A percentile compares a stretch with the other conserved stretches of the same genome.
Conservation (phyloP, 176 grass and related monocot species). For the Poa pratensis region DNA sequence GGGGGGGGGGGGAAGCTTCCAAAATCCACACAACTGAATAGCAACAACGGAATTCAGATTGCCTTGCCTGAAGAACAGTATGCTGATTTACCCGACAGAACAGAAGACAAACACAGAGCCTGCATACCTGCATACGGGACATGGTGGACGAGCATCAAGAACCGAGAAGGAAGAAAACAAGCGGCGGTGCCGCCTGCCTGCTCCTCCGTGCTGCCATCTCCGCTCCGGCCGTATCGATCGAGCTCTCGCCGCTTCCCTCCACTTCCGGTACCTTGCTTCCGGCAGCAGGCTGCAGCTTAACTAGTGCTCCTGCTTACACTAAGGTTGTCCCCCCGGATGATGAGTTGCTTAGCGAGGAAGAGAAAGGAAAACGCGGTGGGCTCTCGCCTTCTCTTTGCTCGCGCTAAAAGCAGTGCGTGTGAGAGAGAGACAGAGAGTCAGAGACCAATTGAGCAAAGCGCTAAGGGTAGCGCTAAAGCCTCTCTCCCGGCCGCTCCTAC, state of each 20-base stretch:
- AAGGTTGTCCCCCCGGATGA: background rate
- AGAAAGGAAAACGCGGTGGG: constrained; percentile 24
- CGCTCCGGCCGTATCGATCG: background rate
- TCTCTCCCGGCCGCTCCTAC: background rate
- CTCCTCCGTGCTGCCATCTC: background rate
- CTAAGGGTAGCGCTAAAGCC: constrained; percentile 52
- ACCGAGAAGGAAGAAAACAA: background rate
- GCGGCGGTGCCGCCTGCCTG: constrained; percentile 1
- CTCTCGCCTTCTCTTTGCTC: constrained; percentile 6
- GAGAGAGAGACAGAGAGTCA: background rate
- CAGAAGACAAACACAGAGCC: background rate
- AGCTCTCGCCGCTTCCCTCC: background rate
- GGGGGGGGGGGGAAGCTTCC: background rate
- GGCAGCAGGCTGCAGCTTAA: constrained; percentile 14
- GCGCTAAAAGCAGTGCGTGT: constrained; percentile 2
- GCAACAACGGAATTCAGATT: background rate
- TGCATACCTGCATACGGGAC: constrained; percentile 40
- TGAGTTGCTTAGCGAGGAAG: constrained; percentile 59
- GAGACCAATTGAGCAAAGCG: constrained; percentile 30
- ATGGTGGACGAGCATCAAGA: constrained; percentile 7
- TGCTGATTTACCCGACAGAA: background rate
- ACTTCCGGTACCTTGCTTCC: constrained; percentile 19
- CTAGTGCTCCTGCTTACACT: background rate
- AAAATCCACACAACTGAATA: background rate
- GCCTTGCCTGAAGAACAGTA: background rate